These are phyloP conservation scores for Rubroshorea leprosula DNA, from an alignment of 345 rosid species.

Conservation along the genomic window DNA sequence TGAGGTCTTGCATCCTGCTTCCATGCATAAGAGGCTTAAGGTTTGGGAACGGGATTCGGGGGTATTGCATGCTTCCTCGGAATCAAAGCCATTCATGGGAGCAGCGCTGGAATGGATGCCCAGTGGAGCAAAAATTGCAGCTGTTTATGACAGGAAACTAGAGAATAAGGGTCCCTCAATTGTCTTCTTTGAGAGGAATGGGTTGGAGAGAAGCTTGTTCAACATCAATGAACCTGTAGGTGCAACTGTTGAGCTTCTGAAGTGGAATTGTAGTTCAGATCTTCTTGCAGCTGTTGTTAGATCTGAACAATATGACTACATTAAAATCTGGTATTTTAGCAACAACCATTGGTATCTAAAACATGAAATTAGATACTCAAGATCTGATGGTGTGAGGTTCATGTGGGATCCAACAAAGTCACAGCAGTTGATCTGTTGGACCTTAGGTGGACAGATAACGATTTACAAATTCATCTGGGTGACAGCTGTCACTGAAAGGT, in stretches of 20 bases:
- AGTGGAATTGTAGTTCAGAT: slow-evolving; percentile 90
- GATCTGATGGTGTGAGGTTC: slow-evolving; percentile 55
- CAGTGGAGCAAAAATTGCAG: slow-evolving; percentile 88
- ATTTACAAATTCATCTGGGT: slow-evolving; percentile 67
- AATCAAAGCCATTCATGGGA: slow-evolving; percentile 55
- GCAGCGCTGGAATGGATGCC: slow-evolving; percentile 96
- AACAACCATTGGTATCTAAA: slow-evolving; percentile 93
- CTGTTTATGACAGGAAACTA: slow-evolving; percentile 51
- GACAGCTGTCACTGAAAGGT: slow-evolving; percentile 70
- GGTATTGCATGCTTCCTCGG: slow-evolving; percentile 65
- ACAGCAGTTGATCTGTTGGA: slow-evolving; percentile 79
- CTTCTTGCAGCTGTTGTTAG: slow-evolving; percentile 77
- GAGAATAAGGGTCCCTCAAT: slow-evolving; percentile 54
- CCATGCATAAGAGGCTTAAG: slow-evolving; percentile 51
- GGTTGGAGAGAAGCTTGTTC: slow-evolving; percentile 73
- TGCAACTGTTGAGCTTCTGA: slow-evolving; percentile 51
- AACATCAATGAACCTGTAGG: slow-evolving; percentile 41
- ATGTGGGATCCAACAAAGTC: slow-evolving; percentile 98
- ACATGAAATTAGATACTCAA: slow-evolving; percentile 64
- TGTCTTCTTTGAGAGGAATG: slow-evolving; percentile 85
- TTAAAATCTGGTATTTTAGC: slow-evolving; percentile 81
- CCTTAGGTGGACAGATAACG: slow-evolving; percentile 60
- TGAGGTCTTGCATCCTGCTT: slow-evolving; percentile 30
- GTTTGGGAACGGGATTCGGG: slow-evolving; percentile 96
- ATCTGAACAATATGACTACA: slow-evolving; percentile 46